phyloP scores from a whole-genome alignment of 2,329 filamentous ascomycete species.

The Seiridium unicorne region DNA sequence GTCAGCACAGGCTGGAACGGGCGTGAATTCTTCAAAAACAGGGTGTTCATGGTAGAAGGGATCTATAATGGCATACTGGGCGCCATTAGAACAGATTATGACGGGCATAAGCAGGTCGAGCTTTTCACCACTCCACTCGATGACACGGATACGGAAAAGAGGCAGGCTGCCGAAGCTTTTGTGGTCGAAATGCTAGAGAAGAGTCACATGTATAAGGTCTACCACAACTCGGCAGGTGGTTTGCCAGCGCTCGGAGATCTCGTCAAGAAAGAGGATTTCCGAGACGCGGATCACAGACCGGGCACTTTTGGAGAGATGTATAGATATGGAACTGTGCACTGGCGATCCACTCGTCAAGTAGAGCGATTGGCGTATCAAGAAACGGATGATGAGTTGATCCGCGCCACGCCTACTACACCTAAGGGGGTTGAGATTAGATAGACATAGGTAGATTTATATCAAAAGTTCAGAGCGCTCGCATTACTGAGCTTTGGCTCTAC shows the following conservation, averaged over 20 bases:
- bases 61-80: constrained; percentile 30
- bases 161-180: constrained; percentile 26
- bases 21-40: constrained; percentile 28
- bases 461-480: too few species aligned
- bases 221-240: constrained; percentile 31
- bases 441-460: too few species aligned
- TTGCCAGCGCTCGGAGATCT: constrained; percentile 30
- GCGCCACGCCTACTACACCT: too few species aligned
- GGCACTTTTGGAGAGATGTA: constrained; percentile 34
- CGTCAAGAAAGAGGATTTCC: constrained; percentile 17
- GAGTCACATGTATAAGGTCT: constrained; percentile 35
- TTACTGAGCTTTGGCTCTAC: too few species aligned
- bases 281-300: constrained; percentile 26
- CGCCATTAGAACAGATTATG: constrained; percentile 24
- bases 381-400: too few species aligned
- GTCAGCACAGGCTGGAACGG: constrained; percentile 28
- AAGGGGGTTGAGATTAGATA: too few species aligned
- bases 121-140: constrained; percentile 29
- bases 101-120: constrained; percentile 27
- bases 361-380: constrained; percentile 15
- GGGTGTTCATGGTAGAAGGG: constrained; percentile 29
- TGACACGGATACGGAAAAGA: constrained; percentile 25
- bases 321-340: constrained; percentile 32
- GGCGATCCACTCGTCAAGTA: constrained; percentile 25
- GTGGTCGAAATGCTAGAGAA: constrained; percentile 30